Percentiles rank a stretch among this genome's conserved stretches.
Evolutionary conservation across 2,329 filamentous ascomycete species (phyloP).

Genomic region (Tolypocladium capitatum): DNA sequence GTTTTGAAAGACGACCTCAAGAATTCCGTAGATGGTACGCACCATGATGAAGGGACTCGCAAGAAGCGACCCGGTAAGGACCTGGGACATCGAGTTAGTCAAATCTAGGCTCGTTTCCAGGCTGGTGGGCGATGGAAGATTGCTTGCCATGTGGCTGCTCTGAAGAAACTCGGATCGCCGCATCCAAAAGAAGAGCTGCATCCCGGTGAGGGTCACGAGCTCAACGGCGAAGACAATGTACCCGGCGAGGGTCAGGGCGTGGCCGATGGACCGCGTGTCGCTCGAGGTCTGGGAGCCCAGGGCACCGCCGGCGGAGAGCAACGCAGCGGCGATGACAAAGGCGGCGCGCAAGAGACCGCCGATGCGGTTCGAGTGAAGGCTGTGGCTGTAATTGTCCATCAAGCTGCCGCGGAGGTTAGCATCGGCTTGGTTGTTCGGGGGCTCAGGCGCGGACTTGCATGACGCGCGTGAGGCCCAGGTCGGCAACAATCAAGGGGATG

Average conservation of each 20-base stretch:
- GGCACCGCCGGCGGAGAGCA: constrained; percentile 10
- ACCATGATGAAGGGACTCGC: constrained; percentile 10
- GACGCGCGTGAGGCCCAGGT: constrained; percentile 12
- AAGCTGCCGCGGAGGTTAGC: constrained; percentile 3
- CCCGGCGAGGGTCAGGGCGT: constrained; percentile 9
- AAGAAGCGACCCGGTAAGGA: constrained; percentile 7
- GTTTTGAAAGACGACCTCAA: constrained; percentile 6
- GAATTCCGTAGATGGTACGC: constrained; percentile 9
- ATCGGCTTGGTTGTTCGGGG: neutral
- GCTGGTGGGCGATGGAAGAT: neutral
- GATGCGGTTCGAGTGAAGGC: constrained; percentile 7
- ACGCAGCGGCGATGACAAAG: constrained; percentile 6
- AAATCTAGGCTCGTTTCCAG: neutral
- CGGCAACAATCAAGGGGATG: constrained; percentile 13
- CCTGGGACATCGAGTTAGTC: neutral
- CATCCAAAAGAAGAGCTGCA: constrained; percentile 7
- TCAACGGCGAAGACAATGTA: constrained; percentile 10
- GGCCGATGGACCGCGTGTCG: constrained; percentile 1
- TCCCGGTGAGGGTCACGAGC: constrained; percentile 5
- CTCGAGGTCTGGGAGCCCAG: constrained; percentile 3
- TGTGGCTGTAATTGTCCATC: constrained; percentile 10
- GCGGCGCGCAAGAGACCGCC: constrained; percentile 6
- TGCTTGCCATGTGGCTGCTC: constrained; percentile 7
- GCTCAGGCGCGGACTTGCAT: constrained; percentile 7
- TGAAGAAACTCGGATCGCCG: constrained; percentile 5